Evolutionary conservation across 2,329 filamentous ascomycete genomes (phyloP).

Genomic region (Cladophialophora exuberans): DNA sequence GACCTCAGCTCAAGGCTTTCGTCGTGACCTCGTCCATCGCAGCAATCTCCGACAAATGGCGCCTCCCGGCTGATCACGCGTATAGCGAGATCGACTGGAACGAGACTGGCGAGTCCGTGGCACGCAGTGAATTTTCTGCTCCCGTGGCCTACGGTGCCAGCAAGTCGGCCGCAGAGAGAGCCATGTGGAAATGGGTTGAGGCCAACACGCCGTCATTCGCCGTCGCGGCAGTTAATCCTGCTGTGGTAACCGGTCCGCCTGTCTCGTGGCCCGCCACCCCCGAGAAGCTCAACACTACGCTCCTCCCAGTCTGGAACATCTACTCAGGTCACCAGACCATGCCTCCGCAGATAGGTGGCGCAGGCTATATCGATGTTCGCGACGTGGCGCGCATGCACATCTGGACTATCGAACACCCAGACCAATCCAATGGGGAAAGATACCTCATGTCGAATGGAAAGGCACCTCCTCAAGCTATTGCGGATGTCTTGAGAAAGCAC

Average conservation of each 20-base stretch:
- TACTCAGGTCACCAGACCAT: constrained; percentile 25
- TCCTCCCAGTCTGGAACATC: constrained; percentile 33
- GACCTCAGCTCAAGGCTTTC: constrained; percentile 29
- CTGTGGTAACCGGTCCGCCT: constrained; percentile 34
- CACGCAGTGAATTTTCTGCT: constrained; percentile 31
- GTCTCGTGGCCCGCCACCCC: constrained; percentile 28
- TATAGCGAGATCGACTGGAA: constrained; percentile 42
- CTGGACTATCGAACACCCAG: constrained; percentile 32
- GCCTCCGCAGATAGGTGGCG: constrained; percentile 31
- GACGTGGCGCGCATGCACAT: constrained; percentile 33
- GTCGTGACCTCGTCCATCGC: constrained; percentile 34
- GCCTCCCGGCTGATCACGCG: constrained; percentile 31
- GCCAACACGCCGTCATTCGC: constrained; percentile 22
- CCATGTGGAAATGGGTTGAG: constrained; percentile 30
- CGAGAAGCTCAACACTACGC: constrained; percentile 31
- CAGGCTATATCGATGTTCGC: constrained; percentile 34
- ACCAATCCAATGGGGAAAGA: constrained; percentile 26
- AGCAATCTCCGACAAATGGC: constrained; percentile 31
- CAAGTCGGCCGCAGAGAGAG: constrained; percentile 31
- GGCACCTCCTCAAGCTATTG: constrained; percentile 33
- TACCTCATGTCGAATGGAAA: constrained; percentile 32
- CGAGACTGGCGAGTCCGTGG: constrained; percentile 40
- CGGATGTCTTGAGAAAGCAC: constrained; percentile 29
- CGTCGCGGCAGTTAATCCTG: constrained; percentile 29
- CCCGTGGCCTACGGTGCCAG: constrained; percentile 33